Percentiles rank a stretch among this genome's conserved stretches.
phyloP scores from a whole-genome alignment of 2,329 filamentous ascomycete genomes.

The Neofusicoccum cordaticola region DNA sequence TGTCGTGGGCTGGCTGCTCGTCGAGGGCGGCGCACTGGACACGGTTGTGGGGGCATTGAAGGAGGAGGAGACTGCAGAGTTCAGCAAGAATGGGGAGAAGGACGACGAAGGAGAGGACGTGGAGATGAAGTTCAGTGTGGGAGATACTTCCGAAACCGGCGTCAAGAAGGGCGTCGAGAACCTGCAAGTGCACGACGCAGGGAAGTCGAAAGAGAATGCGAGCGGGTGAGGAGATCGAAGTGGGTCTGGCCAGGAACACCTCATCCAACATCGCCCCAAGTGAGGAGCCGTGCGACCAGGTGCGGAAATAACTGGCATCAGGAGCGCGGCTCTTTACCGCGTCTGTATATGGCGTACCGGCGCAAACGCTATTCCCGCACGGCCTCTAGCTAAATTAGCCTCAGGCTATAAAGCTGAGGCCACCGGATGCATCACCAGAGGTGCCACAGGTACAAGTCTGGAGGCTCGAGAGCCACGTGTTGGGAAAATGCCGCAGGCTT shows the following conservation, averaged over 20 bases:
- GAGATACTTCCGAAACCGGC: constrained; percentile 21
- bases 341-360: constrained; percentile 1
- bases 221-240: background rate
- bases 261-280: background rate
- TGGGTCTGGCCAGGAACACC: background rate
- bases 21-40: constrained; percentile 44
- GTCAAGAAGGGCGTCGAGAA: constrained; percentile 35
- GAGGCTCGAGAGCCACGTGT: background rate
- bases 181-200: constrained; percentile 21
- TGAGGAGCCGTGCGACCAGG: background rate
- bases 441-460: background rate
- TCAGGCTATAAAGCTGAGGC: background rate
- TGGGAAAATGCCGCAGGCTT: constrained; percentile 8
- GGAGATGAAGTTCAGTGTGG: constrained; percentile 17
- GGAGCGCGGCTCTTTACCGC: constrained; percentile 5
- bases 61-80: constrained; percentile 27
- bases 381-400: background rate
- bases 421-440: constrained; percentile 5
- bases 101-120: constrained; percentile 22
- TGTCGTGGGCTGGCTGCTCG: constrained; percentile 48
- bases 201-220: constrained; percentile 13
- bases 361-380: background rate
- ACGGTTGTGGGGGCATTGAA: constrained; percentile 33
- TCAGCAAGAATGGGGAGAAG: constrained; percentile 9
- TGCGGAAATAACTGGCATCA: background rate